Evolutionary conservation across 2,329 filamentous ascomycete genomes (phyloP).

Genomic region (Taxawa tesnikishii): DNA sequence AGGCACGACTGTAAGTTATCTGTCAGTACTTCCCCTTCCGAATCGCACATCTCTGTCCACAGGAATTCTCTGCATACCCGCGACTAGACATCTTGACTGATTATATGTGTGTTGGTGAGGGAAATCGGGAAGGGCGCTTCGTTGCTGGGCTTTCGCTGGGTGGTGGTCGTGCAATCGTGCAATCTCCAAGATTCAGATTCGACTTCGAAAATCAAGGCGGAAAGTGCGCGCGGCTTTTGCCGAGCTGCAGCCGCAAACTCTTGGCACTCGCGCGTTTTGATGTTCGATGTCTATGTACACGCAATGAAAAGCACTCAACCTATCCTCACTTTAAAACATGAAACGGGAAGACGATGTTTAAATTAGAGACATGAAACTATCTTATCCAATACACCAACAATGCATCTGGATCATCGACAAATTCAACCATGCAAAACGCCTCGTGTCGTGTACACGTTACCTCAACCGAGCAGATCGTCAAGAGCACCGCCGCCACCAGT

Average conservation of each 20-base stretch:
- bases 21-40: conserved; percentile 4
- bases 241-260: conserved; percentile 1
- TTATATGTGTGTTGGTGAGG: conserved; percentile 10
- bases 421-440: too few relatives aligned
- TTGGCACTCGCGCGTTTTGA: too few relatives aligned
- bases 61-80: conserved; percentile 22
- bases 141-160: conserved; percentile 8
- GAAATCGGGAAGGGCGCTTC: conserved; percentile 8
- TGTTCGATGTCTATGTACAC: too few relatives aligned
- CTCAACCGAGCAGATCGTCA: conserved; percentile 33
- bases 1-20: conserved; percentile 46
- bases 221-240: conserved; percentile 1
- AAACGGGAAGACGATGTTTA: too few relatives aligned
- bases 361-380: too few relatives aligned
- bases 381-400: too few relatives aligned
- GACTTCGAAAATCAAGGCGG: too few relatives aligned
- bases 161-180: conserved; percentile 1
- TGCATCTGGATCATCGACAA: too few relatives aligned
- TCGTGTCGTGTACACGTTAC: too few relatives aligned
- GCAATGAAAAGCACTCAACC: not conserved
- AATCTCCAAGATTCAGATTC: conserved; percentile 1
- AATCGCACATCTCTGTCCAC: not conserved
- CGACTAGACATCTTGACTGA: conserved; percentile 25
- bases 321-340: too few relatives aligned
- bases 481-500: conserved; percentile 18